These are phyloP conservation scores for Aegilops sharonensis DNA, from an alignment of 176 grass and related monocot species.

Conservation along the genomic window DNA sequence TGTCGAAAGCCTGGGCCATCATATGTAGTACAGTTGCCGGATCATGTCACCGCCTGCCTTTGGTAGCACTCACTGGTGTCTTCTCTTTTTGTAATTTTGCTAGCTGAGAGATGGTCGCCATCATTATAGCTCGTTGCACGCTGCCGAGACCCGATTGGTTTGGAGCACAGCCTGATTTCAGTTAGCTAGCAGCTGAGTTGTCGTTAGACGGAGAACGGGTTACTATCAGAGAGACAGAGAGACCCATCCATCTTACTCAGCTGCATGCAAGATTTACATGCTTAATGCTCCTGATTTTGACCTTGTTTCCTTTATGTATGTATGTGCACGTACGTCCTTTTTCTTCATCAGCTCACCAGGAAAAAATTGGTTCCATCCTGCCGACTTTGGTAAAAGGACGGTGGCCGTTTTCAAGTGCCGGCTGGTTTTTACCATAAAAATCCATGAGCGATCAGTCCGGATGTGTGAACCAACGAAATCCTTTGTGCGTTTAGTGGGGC, in stretches of 20 bases:
- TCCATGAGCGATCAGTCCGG: neutral
- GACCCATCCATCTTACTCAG: slow-evolving; percentile 17
- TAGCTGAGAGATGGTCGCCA: slow-evolving; percentile 32
- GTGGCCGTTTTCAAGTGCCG: neutral
- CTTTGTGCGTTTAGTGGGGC: slow-evolving; percentile 13
- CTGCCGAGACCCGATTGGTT: neutral
- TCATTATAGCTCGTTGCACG: slow-evolving; percentile 29
- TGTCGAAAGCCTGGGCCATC: slow-evolving; percentile 49
- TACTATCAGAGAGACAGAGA: neutral
- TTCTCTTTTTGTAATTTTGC: slow-evolving; percentile 33
- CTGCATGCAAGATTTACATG: too few species aligned
- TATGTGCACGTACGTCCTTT: too few species aligned
- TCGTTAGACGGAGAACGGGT: neutral
- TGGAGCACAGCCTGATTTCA: neutral
- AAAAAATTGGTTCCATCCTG: too few species aligned
- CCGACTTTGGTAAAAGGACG: slow-evolving; percentile 5
- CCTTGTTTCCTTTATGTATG: neutral
- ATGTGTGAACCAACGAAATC: slow-evolving; percentile 13
- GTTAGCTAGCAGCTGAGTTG: neutral
- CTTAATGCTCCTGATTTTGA: slow-evolving; percentile 20
- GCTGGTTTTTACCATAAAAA: neutral
- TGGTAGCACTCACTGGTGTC: neutral
- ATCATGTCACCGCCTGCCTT: slow-evolving; percentile 22
- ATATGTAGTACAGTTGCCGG: neutral
- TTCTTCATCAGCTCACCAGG: too few species aligned